A percentile compares a stretch with the other conserved stretches of the same genome.
Conservation (phyloP, 176 grass and related monocot genomes). For the Triticum turgidum region DNA sequence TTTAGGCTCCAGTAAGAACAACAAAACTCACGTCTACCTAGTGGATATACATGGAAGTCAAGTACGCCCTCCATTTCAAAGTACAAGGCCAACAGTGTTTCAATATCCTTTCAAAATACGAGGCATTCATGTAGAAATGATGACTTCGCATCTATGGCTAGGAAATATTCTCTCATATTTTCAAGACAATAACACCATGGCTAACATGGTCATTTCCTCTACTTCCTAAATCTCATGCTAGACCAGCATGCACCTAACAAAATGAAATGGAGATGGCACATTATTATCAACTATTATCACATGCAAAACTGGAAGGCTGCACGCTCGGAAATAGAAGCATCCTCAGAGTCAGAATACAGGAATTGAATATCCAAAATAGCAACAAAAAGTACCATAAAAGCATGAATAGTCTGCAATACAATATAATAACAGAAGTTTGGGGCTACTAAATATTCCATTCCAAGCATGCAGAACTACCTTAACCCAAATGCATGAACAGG, state of each 20-base stretch:
- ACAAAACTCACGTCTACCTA: background rate
- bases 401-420: constrained; percentile 36
- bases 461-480: constrained; percentile 43
- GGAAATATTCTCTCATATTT: background rate
- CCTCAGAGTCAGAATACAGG: constrained; percentile 19
- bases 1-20: background rate
- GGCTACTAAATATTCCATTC: constrained; percentile 31
- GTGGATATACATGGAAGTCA: constrained; percentile 11
- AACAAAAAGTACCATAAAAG: constrained; percentile 22
- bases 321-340: constrained; percentile 34
- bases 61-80: background rate
- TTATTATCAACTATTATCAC: constrained; percentile 1
- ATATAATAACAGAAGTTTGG: constrained; percentile 43
- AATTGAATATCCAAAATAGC: constrained; percentile 24
- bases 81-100: background rate
- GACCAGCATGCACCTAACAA: background rate
- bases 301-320: constrained; percentile 17
- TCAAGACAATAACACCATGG: constrained; percentile 3
- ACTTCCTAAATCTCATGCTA: background rate
- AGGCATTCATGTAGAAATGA: background rate
- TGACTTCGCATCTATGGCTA: background rate
- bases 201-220: background rate
- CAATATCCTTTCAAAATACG: background rate
- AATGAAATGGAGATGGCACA: constrained; percentile 1
- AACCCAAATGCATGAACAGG: constrained; percentile 30